Base-by-base conservation (phyloP, 192 early-diverging fungal genomes). In the Backusella tarrabulga region DNA sequence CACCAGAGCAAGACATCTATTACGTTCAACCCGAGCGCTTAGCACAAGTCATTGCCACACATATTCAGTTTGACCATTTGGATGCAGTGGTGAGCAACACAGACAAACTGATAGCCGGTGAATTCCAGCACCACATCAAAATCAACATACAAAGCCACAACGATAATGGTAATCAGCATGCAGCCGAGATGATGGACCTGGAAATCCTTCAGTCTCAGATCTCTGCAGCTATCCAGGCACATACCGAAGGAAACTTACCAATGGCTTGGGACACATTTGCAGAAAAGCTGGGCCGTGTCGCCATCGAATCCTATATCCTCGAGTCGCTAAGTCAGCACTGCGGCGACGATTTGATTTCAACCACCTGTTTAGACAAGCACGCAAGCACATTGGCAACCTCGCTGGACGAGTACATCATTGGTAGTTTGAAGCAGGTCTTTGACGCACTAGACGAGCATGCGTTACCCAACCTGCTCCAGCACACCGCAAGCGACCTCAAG, bases 51-150 rank as follows among this genome's bases (percentile, higher is more conserved):
- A 71, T 79, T n/a, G 50, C 78, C 2, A 79, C 78, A 3, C 78
- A 79, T 66, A 67, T 74, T 34, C 67, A 79, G 38, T 79, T 75
- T 71, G 78, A 79, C 19, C 78, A 79, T 46, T 68, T 79, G 26
- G 78, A 79, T 63, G 68, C 73, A 26, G 74, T 79, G n/a, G 26
- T 71, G 8, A 69, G 41, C 35, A 34, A 52, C 14, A 79, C 68
- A 35, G 67, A 75, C 35, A 71, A 79, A 15, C n/a, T 71, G 17
- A 79, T 75, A 15, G 67, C 73, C 15, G 19, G 23, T 6, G 67
- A 75, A 32, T 56, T 79, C 9, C 78, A 79, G 35, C 73, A 75
- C 12, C 78, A 79, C 34, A 56, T 79, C 34, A 44, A 75, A 56
- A 79, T 79, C 23, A 74, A 73, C 38, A 42, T 68, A 4, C 60